Evolutionary conservation across 305 asterid genomes (phyloP), one percentile per base, ranked within the genome.

Genomic region (Fraxinus xanthoxyloides): DNA sequence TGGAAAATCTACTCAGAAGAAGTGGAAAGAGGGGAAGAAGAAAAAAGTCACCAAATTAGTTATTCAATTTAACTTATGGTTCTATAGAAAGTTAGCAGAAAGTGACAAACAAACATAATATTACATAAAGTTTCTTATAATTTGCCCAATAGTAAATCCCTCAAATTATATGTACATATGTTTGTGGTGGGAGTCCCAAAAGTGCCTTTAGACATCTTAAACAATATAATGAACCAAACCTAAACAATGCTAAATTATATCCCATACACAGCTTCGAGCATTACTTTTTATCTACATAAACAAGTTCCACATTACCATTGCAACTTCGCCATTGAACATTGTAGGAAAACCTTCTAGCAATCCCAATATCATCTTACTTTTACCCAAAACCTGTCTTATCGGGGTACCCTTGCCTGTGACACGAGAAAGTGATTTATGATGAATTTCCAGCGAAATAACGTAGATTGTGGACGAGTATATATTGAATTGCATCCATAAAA

Each of bases 341-440:
- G 99, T 94, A 24, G 97, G 93, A 79, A 96, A 88, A 73, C 99
- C 99, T 89, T 94, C 99, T 17, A 96, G 84, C 89, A 96, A 83
- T 85, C 98, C 99, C 87, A 94, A 80, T 85, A 96, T 81, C 86
- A 94, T 79, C 88, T 93, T 94, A 93, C 92, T 93, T 88, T 92
- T 96, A 15, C 99, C 99, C 89, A 96, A 76, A 72, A 96, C 97
- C 77, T 88, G 92, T 89, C 99, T 90, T 82, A 85, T 82, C 17
- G 98, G 97, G 80, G 72, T 84, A 79, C 94, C 98, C 61, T 84
- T 93, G 77, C 97, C 98, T 95, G 91, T 75, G 80, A 79, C 46
- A 75, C 38, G 35, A 67, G 72, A 77, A 83, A 35, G 40, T 51
- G 48, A 75, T 67, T 67, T 70, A 21, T 46, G 35, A 77, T 51